phyloP scores from a whole-genome alignment of 2,329 filamentous ascomycete species.

The Ceratocystis huliohia region DNA sequence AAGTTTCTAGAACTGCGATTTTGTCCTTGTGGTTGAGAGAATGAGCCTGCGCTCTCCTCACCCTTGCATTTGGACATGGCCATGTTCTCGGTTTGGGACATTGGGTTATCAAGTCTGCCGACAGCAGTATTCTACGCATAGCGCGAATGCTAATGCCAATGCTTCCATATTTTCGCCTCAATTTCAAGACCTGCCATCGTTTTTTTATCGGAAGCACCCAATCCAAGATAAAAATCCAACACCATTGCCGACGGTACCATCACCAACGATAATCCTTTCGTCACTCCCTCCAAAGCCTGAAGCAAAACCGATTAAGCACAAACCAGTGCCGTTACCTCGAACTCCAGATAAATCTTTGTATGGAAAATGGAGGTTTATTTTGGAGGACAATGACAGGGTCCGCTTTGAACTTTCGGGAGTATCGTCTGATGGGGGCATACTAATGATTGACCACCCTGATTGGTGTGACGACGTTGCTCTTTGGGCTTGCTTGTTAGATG shows the following conservation, averaged over 20 bases:
- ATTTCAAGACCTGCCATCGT: not conserved
- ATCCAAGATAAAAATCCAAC: not conserved
- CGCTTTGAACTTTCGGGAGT: slow-evolving; percentile 9
- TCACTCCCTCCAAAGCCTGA: not conserved
- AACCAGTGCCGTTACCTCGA: not conserved
- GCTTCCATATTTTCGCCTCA: not conserved
- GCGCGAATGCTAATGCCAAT: not conserved
- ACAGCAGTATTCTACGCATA: not conserved
- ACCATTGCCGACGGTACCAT: not conserved
- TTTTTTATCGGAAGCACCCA: not conserved
- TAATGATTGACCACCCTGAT: slow-evolving; percentile 16
- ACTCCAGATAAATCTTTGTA: slow-evolving; percentile 13
- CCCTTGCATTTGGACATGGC: slow-evolving; percentile 13
- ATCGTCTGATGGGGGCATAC: not conserved
- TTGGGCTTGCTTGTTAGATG: slow-evolving; percentile 17
- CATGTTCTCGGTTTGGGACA: not conserved
- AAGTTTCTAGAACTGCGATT: slow-evolving; percentile 7
- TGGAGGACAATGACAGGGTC: slow-evolving; percentile 16
- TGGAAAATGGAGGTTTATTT: slow-evolving; percentile 16
- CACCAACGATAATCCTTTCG: not conserved
- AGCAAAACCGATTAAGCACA: not conserved
- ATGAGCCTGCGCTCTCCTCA: slow-evolving; percentile 16
- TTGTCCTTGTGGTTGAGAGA: slow-evolving; percentile 15
- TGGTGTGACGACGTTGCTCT: slow-evolving; percentile 16
- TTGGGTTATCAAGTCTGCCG: not conserved